Conservation (phyloP, 2,329 filamentous ascomycete genomes). For the Sporothrix inflata region DNA sequence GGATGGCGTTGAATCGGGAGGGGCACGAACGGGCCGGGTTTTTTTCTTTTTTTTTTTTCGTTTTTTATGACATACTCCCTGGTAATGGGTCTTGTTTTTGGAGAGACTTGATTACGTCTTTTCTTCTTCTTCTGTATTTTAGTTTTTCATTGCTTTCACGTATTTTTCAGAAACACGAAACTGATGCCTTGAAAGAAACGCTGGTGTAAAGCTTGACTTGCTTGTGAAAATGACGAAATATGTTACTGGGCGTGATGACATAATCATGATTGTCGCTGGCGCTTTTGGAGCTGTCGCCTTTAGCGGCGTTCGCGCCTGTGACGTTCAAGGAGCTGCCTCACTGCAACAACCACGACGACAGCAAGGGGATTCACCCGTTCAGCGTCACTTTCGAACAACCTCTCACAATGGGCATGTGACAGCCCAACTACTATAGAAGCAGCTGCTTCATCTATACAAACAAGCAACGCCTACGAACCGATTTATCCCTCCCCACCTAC, state of each 20-base stretch:
- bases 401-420: not conserved
- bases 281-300: not conserved
- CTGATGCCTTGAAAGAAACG: not conserved
- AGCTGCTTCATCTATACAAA: not conserved
- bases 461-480: not conserved
- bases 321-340: not conserved
- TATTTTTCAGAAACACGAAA: conserved; percentile 3
- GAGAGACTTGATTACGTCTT: not conserved
- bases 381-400: not conserved
- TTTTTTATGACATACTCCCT: no score
- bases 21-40: not conserved
- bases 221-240: not conserved
- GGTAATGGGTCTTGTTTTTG: not conserved
- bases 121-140: not conserved
- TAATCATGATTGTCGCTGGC: not conserved
- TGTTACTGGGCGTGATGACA: not conserved
- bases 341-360: not conserved
- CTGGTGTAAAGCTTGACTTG: not conserved
- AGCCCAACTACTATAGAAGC: not conserved
- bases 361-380: not conserved
- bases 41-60: not conserved
- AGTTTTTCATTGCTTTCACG: not conserved
- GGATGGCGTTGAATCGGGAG: not conserved
- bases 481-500: not conserved
- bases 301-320: not conserved